Evolutionary conservation across 2,329 filamentous ascomycete species (phyloP).

Genomic region (Phoma sp.): DNA sequence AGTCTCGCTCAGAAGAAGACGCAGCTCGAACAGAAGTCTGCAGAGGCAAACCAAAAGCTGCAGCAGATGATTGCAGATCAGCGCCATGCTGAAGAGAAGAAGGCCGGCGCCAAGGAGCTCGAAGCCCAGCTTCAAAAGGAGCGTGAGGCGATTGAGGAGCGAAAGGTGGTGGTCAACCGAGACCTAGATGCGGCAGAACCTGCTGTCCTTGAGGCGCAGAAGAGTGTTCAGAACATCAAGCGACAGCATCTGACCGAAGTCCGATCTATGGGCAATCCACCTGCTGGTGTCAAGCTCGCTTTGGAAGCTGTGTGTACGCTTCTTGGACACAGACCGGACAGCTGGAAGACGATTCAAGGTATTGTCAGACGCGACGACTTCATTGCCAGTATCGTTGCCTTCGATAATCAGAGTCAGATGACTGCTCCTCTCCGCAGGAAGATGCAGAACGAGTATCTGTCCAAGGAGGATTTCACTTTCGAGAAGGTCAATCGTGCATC

Average conservation of each 20-base stretch:
- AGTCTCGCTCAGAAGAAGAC: constrained; percentile 94
- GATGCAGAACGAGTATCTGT: constrained; percentile 92
- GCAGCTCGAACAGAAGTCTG: constrained; percentile 91
- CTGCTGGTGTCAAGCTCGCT: constrained; percentile 86
- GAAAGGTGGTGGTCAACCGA: constrained; percentile 82
- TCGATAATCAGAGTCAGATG: constrained; percentile 96
- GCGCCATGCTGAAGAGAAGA: constrained; percentile 89
- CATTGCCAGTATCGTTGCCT: constrained; percentile 96
- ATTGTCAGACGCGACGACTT: constrained; percentile 94
- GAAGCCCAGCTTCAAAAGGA: constrained; percentile 87
- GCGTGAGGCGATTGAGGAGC: constrained; percentile 82
- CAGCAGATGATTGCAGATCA: constrained; percentile 98
- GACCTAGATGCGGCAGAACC: constrained; percentile 93
- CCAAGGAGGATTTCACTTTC: constrained; percentile 93
- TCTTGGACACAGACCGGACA: constrained; percentile 85
- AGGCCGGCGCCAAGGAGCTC: constrained; percentile 86
- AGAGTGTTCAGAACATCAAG: constrained; percentile 98
- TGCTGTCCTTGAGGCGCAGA: constrained; percentile 89
- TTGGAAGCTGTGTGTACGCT: constrained; percentile 96
- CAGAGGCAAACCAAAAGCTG: constrained; percentile 95
- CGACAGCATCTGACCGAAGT: constrained; percentile 96
- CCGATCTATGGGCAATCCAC: constrained; percentile 93
- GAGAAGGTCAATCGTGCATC: constrained; percentile 95
- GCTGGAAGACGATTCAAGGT: constrained; percentile 90
- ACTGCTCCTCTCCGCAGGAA: constrained; percentile 80